Conservation (phyloP, 305 asterid genomes). For the Fraxinus xanthoxyloides region DNA sequence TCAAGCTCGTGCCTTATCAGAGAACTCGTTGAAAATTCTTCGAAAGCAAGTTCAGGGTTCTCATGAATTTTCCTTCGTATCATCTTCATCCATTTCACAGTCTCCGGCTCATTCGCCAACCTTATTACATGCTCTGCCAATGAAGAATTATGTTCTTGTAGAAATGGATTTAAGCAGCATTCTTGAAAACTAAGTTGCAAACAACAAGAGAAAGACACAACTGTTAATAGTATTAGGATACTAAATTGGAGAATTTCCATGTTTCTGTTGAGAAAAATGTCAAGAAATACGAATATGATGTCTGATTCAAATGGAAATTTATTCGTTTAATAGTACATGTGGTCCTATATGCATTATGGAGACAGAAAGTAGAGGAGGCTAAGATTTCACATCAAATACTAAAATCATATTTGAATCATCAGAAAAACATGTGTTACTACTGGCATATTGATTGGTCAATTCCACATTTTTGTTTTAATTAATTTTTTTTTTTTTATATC, state of each 20-base stretch:
- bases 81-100: conserved; percentile 38
- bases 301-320: background rate
- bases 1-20: conserved; percentile 45
- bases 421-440: background rate
- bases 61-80: conserved; percentile 43
- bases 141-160: conserved; percentile 16
- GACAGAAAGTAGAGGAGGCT: background rate
- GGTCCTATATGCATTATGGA: background rate
- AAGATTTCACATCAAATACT: background rate
- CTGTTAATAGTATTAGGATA: background rate
- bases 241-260: background rate
- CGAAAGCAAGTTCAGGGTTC: conserved; percentile 52
- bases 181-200: background rate
- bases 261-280: background rate
- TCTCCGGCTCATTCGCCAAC: conserved; percentile 31
- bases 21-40: conserved; percentile 48
- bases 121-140: conserved; percentile 21
- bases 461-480: background rate
- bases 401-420: background rate
- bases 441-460: background rate
- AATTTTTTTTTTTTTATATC: no score
- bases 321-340: background rate
- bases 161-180: conserved; percentile 16
- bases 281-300: background rate
- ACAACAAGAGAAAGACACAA: background rate